phyloP scores from a whole-genome alignment of 441 rosid species.

The Gossypium trilobum region DNA sequence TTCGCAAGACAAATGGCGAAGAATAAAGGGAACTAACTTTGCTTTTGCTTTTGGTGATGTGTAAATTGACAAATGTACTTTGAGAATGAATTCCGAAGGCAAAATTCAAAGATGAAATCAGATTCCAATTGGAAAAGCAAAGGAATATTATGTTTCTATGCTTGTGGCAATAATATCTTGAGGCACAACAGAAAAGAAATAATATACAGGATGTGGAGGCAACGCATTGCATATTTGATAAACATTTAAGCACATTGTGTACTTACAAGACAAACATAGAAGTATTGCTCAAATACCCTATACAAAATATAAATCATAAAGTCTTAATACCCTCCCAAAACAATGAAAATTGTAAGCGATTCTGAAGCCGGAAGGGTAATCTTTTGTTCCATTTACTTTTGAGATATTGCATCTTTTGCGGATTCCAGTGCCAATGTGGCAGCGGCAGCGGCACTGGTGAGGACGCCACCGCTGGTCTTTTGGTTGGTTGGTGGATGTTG shows the following conservation, averaged over 20 bases:
- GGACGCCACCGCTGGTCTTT: conserved; percentile 49
- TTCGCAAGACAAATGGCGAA: conserved; percentile 23
- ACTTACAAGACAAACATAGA: not conserved
- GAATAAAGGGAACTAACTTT: conserved; percentile 25
- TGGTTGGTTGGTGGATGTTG: conserved; percentile 22
- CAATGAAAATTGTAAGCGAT: not conserved
- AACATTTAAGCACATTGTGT: not conserved
- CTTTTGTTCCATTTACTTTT: conserved; percentile 5
- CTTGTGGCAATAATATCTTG: not conserved
- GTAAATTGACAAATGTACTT: not conserved
- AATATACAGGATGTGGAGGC: not conserved
- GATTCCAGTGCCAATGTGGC: conserved; percentile 43
- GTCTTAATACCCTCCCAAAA: not conserved
- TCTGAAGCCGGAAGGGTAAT: not conserved
- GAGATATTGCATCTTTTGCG: conserved; percentile 43
- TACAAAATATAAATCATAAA: conserved; percentile 2
- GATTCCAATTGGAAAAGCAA: not conserved
- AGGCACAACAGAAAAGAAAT: too few relatives aligned
- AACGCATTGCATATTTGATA: not conserved
- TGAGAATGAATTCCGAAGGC: not conserved
- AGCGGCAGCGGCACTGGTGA: conserved; percentile 51
- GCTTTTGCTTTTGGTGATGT: conserved; percentile 12
- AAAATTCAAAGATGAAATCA: conserved; percentile 9
- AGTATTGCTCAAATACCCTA: not conserved
- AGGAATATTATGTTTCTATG: not conserved